These are phyloP conservation scores for Penicillium nordicum DNA, from an alignment of 2,329 filamentous ascomycete species.

Conservation along the genomic window DNA sequence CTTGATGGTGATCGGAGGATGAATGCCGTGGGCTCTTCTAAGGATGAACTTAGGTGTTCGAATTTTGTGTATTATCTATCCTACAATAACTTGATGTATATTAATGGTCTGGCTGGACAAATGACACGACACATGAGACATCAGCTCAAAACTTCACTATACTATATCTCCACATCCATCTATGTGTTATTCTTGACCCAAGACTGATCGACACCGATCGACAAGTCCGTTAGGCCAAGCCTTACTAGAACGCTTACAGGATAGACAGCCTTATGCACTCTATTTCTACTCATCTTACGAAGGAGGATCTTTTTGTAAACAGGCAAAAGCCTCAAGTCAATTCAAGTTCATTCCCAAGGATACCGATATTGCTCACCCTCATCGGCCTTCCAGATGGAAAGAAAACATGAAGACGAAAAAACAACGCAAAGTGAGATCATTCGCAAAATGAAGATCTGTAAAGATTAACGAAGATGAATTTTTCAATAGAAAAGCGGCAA, in stretches of 20 bases:
- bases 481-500: neutral
- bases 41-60: neutral
- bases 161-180: neutral
- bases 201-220: slow-evolving; percentile 1
- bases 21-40: neutral
- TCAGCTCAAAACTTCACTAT: neutral
- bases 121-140: too few relatives aligned
- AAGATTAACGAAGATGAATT: neutral
- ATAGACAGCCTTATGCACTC: too few relatives aligned
- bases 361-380: neutral
- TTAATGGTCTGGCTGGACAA: neutral
- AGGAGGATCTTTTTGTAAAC: neutral
- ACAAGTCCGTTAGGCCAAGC: neutral
- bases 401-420: neutral
- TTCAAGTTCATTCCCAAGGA: neutral
- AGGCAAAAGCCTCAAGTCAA: slow-evolving; percentile 1
- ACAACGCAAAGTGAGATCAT: neutral
- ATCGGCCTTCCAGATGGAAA: neutral
- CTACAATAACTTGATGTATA: neutral
- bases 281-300: neutral
- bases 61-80: neutral
- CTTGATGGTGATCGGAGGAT: neutral
- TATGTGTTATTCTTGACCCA: neutral
- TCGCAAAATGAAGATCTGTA: neutral
- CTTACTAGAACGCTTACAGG: neutral